These are phyloP conservation scores for Eucommia ulmoides DNA, from an alignment of 257 asterid genomes.

Conservation along the genomic window DNA sequence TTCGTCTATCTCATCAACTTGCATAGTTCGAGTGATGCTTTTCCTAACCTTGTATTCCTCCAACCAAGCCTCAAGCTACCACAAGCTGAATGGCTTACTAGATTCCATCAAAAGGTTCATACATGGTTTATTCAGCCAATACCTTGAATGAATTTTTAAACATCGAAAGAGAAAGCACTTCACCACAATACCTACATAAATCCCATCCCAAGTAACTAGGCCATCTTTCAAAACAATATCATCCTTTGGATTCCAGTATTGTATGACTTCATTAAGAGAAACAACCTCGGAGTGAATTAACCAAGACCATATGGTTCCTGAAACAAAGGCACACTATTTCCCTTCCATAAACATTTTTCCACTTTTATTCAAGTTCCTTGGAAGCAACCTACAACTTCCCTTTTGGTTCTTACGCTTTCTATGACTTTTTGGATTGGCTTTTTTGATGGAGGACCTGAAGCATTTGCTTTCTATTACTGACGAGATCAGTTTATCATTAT, in stretches of 20 bases:
- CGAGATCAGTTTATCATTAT: slow-evolving; percentile 75
- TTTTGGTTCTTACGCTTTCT: slow-evolving; percentile 55
- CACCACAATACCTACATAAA: slow-evolving; percentile 69
- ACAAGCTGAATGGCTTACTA: slow-evolving; percentile 64
- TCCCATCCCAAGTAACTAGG: slow-evolving; percentile 58
- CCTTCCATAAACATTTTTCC: slow-evolving; percentile 55
- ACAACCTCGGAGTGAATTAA: slow-evolving; percentile 62
- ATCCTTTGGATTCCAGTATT: slow-evolving; percentile 52
- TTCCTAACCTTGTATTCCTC: slow-evolving; percentile 68
- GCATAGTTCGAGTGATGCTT: slow-evolving; percentile 36
- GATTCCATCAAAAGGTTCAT: slow-evolving; percentile 68
- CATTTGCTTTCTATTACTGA: slow-evolving; percentile 50
- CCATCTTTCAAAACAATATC: slow-evolving; percentile 66
- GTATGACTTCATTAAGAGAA: slow-evolving; percentile 56
- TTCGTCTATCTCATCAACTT: slow-evolving; percentile 60
- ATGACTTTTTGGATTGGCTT: slow-evolving; percentile 14
- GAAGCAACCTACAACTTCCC: slow-evolving; percentile 78
- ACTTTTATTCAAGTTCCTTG: slow-evolving; percentile 55
- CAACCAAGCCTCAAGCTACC: slow-evolving; percentile 98
- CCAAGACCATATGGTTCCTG: slow-evolving; percentile 81
- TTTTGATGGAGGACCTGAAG: slow-evolving; percentile 30
- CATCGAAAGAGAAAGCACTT: slow-evolving; percentile 48
- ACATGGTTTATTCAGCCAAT: slow-evolving; percentile 41
- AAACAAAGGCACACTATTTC: slow-evolving; percentile 55
- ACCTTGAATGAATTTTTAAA: slow-evolving; percentile 76